A percentile compares a stretch with the other conserved stretches of the same genome.
These are phyloP conservation scores for Byssochlamys sp. DNA, from an alignment of 2,329 filamentous ascomycete species.

Conservation along the genomic window DNA sequence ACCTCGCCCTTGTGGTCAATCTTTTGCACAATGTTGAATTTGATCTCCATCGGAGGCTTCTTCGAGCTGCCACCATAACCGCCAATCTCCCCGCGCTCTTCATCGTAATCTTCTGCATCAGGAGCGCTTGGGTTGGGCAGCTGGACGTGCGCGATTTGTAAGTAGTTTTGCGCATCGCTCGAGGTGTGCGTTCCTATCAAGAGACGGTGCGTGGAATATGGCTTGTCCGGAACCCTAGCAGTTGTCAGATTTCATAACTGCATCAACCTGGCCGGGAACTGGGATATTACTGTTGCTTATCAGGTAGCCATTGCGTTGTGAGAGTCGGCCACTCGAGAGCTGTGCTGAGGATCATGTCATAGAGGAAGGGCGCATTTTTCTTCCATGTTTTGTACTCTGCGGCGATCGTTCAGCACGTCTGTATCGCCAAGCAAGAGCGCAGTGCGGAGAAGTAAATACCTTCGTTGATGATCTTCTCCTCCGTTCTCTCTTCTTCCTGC, in stretches of 20 bases:
- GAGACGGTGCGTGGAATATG: constrained; percentile 76
- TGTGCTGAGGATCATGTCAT: constrained; percentile 92
- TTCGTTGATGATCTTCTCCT: constrained; percentile 90
- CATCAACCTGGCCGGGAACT: neutral
- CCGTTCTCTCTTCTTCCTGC: constrained; percentile 63
- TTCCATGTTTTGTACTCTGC: constrained; percentile 99
- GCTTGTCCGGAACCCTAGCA: constrained; percentile 64
- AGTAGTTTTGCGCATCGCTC: constrained; percentile 72
- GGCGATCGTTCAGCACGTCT: constrained; percentile 1
- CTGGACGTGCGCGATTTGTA: constrained; percentile 89
- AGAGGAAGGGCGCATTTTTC: constrained; percentile 97
- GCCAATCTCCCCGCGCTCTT: constrained; percentile 83
- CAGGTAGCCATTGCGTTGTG: constrained; percentile 95
- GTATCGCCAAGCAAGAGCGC: neutral
- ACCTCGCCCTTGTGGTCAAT: constrained; percentile 95
- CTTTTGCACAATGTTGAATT: constrained; percentile 85
- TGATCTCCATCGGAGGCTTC: constrained; percentile 61
- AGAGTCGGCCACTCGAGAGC: constrained; percentile 95
- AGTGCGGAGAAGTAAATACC: constrained; percentile 37
- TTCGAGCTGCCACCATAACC: constrained; percentile 68
- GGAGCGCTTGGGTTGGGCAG: constrained; percentile 67
- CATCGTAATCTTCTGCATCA: constrained; percentile 77
- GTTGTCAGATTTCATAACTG: constrained; percentile 4
- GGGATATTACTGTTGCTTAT: constrained; percentile 63
- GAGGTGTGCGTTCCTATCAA: constrained; percentile 93